Percentiles rank a stretch among this genome's conserved stretches.
phyloP scores from a whole-genome alignment of 1,284 basidiomycete genomes.

The Malassezia sp. region DNA sequence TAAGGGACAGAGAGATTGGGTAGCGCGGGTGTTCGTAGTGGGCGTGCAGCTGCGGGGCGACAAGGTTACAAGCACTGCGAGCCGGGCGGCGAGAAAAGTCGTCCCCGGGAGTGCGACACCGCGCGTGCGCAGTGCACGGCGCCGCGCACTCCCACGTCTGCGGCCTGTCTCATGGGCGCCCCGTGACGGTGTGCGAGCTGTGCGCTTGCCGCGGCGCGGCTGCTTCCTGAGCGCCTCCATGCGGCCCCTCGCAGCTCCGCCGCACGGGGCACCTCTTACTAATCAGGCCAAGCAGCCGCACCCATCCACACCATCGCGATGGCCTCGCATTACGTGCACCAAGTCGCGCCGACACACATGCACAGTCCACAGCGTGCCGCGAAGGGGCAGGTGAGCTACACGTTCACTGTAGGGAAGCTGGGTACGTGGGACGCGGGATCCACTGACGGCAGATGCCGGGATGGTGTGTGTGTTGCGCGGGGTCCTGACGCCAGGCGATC shows the following conservation, averaged over 20 bases:
- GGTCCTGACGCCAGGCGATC: constrained; percentile 36
- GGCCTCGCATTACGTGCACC: background rate
- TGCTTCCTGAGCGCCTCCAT: background rate
- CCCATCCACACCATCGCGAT: background rate
- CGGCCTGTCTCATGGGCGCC: no score
- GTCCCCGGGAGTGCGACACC: no score
- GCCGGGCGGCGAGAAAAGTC: no score
- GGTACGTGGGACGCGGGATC: constrained; percentile 12
- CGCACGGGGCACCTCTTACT: background rate
- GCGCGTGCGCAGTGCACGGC: no score
- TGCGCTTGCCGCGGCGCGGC: no score
- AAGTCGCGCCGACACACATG: background rate
- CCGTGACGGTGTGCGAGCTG: no score
- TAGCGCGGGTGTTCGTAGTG: no score
- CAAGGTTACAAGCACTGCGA: no score
- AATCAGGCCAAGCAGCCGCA: constrained; percentile 3
- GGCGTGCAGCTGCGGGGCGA: no score
- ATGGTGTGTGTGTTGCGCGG: constrained; percentile 12
- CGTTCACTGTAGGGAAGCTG: constrained; percentile 46
- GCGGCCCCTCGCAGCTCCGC: no score
- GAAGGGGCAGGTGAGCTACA: constrained; percentile 17
- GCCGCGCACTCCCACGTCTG: no score
- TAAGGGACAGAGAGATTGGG: no score
- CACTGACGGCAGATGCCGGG: constrained; percentile 12
- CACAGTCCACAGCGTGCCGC: background rate